Evolutionary conservation across 108 stramenopile species (phyloP), one percentile per base, ranked within the genome.

Genomic region (Fistulifera solaris): DNA sequence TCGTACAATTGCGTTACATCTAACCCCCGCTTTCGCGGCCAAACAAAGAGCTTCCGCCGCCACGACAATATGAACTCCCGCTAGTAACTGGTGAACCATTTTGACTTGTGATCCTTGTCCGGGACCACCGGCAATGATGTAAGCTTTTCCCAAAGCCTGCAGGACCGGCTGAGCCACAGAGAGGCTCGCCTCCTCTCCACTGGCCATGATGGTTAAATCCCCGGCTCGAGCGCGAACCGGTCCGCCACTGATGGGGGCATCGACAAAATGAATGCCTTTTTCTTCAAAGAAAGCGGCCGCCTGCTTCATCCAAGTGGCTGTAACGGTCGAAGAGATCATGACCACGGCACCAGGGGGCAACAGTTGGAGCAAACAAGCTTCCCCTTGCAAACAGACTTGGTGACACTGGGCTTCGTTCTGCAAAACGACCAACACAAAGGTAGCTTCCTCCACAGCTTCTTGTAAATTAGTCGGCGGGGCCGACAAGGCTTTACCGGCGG

Each of bases 201-300:
- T 68, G 10, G 78, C 71, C 70, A 89, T 78, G 40, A 89, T 73
- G 21, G 78, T 83, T 11, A 89, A 47, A 21, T 76, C 75, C 15
- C 87, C 87, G n/a, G 43, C 46, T 15, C 48, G 38, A 1, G 87
- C 87, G 14, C 83, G 73, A 3, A 55, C 77, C 1, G 83, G 70
- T 14, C 87, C 87, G 8, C 87, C 87, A 54, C 71, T 73, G 42
- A 89, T 67, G 55, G 87, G 87, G 43, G 73, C 76, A 56, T 89
- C 87, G 26, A 73, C 38, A 31, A 80, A 77, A 25, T 54, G 63
- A 38, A 87, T 76, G 0, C 61, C 66, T 10, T 46, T 51, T 17
- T 38, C 39, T 25, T 48, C 11, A 21, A 82, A 78, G 21, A 48
- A 62, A 35, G 46, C 24, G 25, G 27, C 38, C 1, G 82, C 67